Conservation (phyloP, 768 basidiomycete genomes). For the Naganishia randhawae region DNA sequence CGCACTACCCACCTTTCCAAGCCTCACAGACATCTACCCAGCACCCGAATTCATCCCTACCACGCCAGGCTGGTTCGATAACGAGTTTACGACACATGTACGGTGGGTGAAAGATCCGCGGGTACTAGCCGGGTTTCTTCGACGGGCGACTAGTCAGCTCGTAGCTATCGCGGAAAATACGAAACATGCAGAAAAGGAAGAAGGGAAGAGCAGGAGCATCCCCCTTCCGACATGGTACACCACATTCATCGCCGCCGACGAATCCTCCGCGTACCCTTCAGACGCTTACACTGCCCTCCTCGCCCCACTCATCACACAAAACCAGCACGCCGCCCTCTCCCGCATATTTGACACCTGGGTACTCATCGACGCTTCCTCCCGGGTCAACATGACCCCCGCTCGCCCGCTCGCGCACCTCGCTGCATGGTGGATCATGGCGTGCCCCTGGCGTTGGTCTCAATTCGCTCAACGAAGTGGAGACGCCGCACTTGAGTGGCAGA, state of each 20-base stretch:
- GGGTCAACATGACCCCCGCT: neutral
- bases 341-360: neutral
- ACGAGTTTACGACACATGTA: constrained; percentile 6
- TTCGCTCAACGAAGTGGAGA: neutral
- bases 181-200: neutral
- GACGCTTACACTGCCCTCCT: constrained; percentile 3
- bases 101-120: constrained; percentile 3
- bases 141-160: neutral
- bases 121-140: neutral
- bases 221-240: neutral
- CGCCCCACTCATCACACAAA: neutral
- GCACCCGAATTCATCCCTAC: neutral
- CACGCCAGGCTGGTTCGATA: neutral
- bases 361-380: neutral
- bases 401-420: neutral
- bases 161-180: neutral
- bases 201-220: neutral
- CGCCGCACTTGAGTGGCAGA: neutral
- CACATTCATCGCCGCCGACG: neutral
- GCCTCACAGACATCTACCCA: neutral
- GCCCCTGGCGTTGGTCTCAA: too few species aligned
- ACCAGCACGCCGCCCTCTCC: neutral
- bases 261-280: neutral
- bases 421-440: constrained; percentile 11
- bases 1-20: neutral